Percentiles rank a stretch among this genome's conserved stretches.
Evolutionary conservation across 176 grass and related monocot species (phyloP).

Genomic region (Oryza longistaminata): DNA sequence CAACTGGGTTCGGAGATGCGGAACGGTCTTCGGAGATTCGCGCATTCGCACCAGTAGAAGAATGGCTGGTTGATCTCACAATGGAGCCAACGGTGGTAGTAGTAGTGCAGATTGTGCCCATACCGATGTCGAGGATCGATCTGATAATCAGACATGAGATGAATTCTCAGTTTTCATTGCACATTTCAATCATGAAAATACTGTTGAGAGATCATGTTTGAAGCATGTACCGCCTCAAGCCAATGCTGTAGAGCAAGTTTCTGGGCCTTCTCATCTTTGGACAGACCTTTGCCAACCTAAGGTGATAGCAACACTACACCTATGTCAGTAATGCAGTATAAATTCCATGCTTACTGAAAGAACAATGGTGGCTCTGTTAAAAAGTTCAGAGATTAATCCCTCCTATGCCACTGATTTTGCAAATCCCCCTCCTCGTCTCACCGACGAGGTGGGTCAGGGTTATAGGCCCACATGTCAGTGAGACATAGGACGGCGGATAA

Average conservation of each 20-base stretch:
- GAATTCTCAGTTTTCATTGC: slow-evolving; percentile 13
- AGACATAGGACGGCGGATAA: neutral
- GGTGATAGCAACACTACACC: neutral
- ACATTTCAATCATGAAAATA: neutral
- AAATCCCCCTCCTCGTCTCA: neutral
- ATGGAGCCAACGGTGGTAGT: slow-evolving; percentile 77
- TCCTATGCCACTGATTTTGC: no score
- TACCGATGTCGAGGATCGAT: slow-evolving; percentile 90
- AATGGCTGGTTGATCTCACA: slow-evolving; percentile 60
- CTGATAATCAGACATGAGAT: slow-evolving; percentile 34
- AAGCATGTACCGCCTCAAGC: slow-evolving; percentile 66
- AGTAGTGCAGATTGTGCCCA: slow-evolving; percentile 74
- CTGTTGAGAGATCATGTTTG: neutral
- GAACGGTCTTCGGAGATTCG: neutral
- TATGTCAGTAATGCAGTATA: slow-evolving; percentile 25
- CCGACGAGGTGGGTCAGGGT: neutral
- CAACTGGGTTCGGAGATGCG: neutral
- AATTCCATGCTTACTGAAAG: neutral
- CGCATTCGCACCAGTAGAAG: slow-evolving; percentile 70
- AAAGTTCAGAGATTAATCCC: neutral
- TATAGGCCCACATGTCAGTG: neutral
- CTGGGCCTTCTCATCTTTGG: slow-evolving; percentile 80
- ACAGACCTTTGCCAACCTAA: slow-evolving; percentile 90
- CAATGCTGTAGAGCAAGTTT: slow-evolving; percentile 88
- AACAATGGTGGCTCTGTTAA: neutral